Conservation (phyloP, 441 rosid species). For the Corymbia calophylla region DNA sequence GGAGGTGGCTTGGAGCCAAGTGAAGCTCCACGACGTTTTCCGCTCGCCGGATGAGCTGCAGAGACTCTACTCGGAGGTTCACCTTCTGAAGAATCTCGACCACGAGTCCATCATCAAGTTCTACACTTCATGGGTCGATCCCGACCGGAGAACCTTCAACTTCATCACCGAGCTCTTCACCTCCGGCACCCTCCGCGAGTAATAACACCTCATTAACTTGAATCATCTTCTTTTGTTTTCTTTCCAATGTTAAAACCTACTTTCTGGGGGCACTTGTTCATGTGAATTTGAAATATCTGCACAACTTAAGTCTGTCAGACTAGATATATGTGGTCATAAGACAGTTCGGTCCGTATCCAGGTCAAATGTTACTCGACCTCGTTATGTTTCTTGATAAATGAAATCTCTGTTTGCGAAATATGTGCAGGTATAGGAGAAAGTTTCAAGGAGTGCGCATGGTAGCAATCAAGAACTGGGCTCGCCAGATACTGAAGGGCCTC, state of each 20-base stretch:
- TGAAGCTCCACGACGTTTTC: constrained; percentile 47
- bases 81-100: constrained; percentile 56
- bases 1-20: constrained; percentile 79
- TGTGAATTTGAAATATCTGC: not conserved
- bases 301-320: not conserved
- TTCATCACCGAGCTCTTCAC: constrained; percentile 70
- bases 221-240: not conserved
- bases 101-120: constrained; percentile 52
- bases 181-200: constrained; percentile 71
- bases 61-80: constrained; percentile 66
- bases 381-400: not conserved
- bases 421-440: constrained; percentile 46
- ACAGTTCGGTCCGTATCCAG: not conserved
- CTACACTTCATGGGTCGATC: constrained; percentile 50
- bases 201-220: not conserved
- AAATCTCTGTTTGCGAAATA: not conserved
- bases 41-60: constrained; percentile 55
- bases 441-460: constrained; percentile 40
- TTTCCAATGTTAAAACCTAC: not conserved
- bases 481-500: constrained; percentile 57
- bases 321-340: not conserved
- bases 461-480: constrained; percentile 62
- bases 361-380: not conserved
- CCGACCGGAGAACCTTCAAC: constrained; percentile 51
- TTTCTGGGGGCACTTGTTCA: not conserved